Base-by-base conservation (phyloP, 2,329 filamentous ascomycete genomes). In the Neofusicoccum sp. region DNA sequence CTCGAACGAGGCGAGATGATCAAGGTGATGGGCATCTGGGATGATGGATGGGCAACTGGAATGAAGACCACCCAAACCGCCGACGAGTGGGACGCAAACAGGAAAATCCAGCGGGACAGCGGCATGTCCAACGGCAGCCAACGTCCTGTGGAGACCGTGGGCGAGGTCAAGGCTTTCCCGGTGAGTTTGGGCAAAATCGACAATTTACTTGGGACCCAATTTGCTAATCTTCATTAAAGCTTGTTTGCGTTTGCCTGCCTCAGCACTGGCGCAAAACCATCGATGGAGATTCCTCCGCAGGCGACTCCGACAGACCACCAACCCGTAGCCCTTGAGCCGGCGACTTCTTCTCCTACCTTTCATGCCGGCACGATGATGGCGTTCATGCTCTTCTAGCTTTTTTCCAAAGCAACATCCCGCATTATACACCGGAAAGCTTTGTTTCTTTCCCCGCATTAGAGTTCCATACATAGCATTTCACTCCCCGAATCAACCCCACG, bases 181-280 rank as follows among this genome's bases (percentile, higher is more conserved):
- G 70, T 74, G 67, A 66, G 69, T 67, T 54, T 47, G 38, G 26
- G 12, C n/a, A 33, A 41, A 9, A 41, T 8, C 34, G 24, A 11
- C 9, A 47, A 33, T 33, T 24, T 34, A 26, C 24, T 16, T 45
- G 36, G 12, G 38, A 31, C 20, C 16, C 16, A 56, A 36, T 31
- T 24, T 51, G 26, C 58, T 63, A 44, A 65, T 44, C 7, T 28
- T 3, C 7, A 14, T 40, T 20, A 45, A 11, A 75, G 45, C 82
- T 99, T 64, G 93, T 99, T 53, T 99, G 93, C 71, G 91, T 98
- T 43, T 98, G 95, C 75, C 80, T 96, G 33, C 95, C 93, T 28
- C 90, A 96, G 70, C 93, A 97, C 75, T 99, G 93, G 93, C 87
- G 88, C 71, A 96, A 95, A 78, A 98, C 93, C 1, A 96, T 98